Evolutionary conservation across 2,329 filamentous ascomycete genomes (phyloP).

Genomic region (Rugonectria rugulosa): DNA sequence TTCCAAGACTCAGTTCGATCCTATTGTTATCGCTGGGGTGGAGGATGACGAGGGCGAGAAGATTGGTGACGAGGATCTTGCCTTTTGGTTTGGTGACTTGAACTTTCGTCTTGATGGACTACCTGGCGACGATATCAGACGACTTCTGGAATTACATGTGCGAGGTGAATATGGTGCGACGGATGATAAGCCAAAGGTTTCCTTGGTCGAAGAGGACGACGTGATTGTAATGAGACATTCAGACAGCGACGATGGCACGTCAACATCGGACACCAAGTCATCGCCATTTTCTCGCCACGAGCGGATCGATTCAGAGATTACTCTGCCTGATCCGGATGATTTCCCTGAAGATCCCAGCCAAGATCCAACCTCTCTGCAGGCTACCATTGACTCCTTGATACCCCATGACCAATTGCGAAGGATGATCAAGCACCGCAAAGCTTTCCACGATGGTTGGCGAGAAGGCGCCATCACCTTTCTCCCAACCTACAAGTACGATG

Average conservation of each 20-base stretch:
- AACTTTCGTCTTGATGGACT: slow-evolving; percentile 93
- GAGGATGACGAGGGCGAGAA: slow-evolving; percentile 70
- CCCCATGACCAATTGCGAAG: slow-evolving; percentile 87
- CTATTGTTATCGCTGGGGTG: slow-evolving; percentile 71
- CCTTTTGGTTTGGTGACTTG: slow-evolving; percentile 95
- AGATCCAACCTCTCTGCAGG: slow-evolving; percentile 87
- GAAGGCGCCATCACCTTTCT: slow-evolving; percentile 90
- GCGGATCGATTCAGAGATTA: slow-evolving; percentile 50
- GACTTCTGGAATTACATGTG: slow-evolving; percentile 83
- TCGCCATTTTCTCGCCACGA: slow-evolving; percentile 44
- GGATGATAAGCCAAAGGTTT: slow-evolving; percentile 44
- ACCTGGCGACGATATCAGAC: slow-evolving; percentile 88
- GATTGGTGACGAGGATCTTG: slow-evolving; percentile 90
- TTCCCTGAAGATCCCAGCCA: slow-evolving; percentile 72
- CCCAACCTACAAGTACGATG: slow-evolving; percentile 97
- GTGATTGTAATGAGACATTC: slow-evolving; percentile 56
- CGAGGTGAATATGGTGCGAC: slow-evolving; percentile 75
- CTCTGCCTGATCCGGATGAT: slow-evolving; percentile 69
- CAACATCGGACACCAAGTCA: slow-evolving; percentile 40
- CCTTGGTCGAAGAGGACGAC: slow-evolving; percentile 54
- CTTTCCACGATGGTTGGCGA: slow-evolving; percentile 90
- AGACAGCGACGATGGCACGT: slow-evolving; percentile 56
- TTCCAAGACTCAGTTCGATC: slow-evolving; percentile 78
- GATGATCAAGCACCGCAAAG: slow-evolving; percentile 77
- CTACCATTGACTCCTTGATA: slow-evolving; percentile 84